phyloP scores from a whole-genome alignment of 139 green algal species.

The Chlorella sp. region DNA sequence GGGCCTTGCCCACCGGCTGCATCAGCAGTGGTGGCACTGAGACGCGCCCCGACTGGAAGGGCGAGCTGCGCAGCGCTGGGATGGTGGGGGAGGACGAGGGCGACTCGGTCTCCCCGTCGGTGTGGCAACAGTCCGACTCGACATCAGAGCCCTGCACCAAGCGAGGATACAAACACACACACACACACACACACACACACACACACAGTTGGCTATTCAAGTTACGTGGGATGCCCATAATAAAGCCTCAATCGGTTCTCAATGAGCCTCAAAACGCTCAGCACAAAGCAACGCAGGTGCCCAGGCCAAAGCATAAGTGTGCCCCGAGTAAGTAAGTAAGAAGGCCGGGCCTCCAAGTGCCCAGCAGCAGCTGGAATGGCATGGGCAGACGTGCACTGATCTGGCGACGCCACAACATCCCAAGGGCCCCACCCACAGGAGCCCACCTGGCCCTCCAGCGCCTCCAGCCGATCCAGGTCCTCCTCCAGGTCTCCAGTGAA shows the following conservation, averaged over 20 bases:
- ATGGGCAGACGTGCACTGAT: neutral
- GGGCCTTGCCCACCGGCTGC: neutral
- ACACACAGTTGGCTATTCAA: too few relatives aligned
- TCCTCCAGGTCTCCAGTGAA: slow-evolving; percentile 77
- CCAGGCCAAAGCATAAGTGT: neutral
- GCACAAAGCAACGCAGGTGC: too few relatives aligned
- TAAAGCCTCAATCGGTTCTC: too few relatives aligned
- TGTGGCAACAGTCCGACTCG: neutral
- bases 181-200: too few relatives aligned
- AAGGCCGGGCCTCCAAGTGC: neutral
- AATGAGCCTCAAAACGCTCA: too few relatives aligned
- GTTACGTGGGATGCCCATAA: too few relatives aligned
- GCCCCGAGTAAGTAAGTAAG: too few relatives aligned
- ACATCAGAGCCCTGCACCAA: neutral
- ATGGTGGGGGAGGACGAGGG: slow-evolving; percentile 38
- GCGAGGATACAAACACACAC: too few relatives aligned
- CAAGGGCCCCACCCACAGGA: too few relatives aligned
- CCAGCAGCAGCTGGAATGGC: neutral
- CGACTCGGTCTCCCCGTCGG: slow-evolving; percentile 9
- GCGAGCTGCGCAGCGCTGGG: slow-evolving; percentile 22
- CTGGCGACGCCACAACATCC: too few relatives aligned
- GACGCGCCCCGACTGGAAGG: neutral
- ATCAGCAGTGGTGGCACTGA: neutral
- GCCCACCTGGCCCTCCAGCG: slow-evolving; percentile 49
- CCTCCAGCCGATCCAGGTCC: slow-evolving; percentile 67